A percentile compares a stretch with the other conserved stretches of the same genome.
These are phyloP conservation scores for Agaricales sp. DNA, from an alignment of 1,284 basidiomycete species.

Conservation along the genomic window DNA sequence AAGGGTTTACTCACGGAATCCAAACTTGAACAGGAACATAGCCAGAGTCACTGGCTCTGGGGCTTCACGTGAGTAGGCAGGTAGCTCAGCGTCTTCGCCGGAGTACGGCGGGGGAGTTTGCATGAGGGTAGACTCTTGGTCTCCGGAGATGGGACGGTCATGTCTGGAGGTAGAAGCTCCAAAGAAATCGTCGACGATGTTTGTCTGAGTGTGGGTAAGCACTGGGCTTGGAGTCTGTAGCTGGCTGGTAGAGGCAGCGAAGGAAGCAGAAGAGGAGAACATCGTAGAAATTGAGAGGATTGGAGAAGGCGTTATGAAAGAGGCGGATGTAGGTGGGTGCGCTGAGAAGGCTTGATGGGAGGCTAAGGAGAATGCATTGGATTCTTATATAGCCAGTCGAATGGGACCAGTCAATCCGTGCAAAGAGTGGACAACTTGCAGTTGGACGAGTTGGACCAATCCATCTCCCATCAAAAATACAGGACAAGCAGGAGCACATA, in stretches of 20 bases:
- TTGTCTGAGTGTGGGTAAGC: conserved; percentile 8
- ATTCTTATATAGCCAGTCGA: no score
- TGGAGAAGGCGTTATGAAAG: no score
- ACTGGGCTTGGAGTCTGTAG: neutral
- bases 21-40: conserved; percentile 20
- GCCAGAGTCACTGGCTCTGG: conserved; percentile 17
- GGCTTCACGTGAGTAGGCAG: conserved; percentile 13
- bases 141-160: neutral
- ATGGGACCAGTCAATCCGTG: no score
- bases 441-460: no score
- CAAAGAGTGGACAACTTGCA: no score
- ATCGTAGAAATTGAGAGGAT: no score
- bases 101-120: neutral
- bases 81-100: conserved; percentile 12
- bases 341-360: no score
- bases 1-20: conserved; percentile 16
- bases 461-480: no score
- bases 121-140: neutral
- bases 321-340: no score
- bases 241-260: neutral
- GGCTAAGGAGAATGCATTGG: no score
- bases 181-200: conserved; percentile 11
- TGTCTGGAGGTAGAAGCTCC: neutral
- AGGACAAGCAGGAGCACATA: no score
- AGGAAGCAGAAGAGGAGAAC: neutral